Evolutionary conservation across 257 asterid genomes (phyloP).

Genomic region (Linderniella brevidens): DNA sequence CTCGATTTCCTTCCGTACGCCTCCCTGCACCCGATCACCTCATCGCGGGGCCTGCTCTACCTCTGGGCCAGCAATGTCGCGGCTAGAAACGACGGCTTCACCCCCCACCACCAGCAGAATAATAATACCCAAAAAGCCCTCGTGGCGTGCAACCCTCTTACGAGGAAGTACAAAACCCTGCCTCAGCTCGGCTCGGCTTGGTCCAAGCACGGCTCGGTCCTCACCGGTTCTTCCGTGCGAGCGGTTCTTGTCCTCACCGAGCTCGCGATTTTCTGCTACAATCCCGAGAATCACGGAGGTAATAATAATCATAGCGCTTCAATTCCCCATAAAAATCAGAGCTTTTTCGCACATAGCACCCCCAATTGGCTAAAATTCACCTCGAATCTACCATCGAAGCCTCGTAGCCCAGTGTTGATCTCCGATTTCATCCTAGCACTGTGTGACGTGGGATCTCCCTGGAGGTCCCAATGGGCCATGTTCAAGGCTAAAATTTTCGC

Average conservation of each 20-base stretch:
- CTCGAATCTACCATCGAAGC: slow-evolving; percentile 80
- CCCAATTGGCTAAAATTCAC: slow-evolving; percentile 70
- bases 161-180: slow-evolving; percentile 37
- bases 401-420: slow-evolving; percentile 72
- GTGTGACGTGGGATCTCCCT: slow-evolving; percentile 90
- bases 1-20: slow-evolving; percentile 76
- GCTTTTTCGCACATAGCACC: slow-evolving; percentile 8
- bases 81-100: too few relatives aligned
- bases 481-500: slow-evolving; percentile 34
- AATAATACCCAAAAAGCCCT: slow-evolving; percentile 41
- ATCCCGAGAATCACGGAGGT: slow-evolving; percentile 13
- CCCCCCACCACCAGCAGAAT: background rate
- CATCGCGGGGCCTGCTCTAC: slow-evolving; percentile 66
- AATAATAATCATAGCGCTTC: too few relatives aligned
- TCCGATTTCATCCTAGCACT: slow-evolving; percentile 48
- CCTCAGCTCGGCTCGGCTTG: slow-evolving; percentile 98
- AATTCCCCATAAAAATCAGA: slow-evolving; percentile 1
- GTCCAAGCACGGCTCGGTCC: slow-evolving; percentile 91
- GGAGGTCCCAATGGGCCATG: slow-evolving; percentile 95
- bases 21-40: slow-evolving; percentile 72
- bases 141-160: slow-evolving; percentile 70
- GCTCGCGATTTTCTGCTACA: slow-evolving; percentile 62
- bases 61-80: slow-evolving; percentile 48
- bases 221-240: slow-evolving; percentile 42
- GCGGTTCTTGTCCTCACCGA: slow-evolving; percentile 78